phyloP scores from a whole-genome alignment of 192 early-diverging fungal species.

The Umbelopsis vinacea region DNA sequence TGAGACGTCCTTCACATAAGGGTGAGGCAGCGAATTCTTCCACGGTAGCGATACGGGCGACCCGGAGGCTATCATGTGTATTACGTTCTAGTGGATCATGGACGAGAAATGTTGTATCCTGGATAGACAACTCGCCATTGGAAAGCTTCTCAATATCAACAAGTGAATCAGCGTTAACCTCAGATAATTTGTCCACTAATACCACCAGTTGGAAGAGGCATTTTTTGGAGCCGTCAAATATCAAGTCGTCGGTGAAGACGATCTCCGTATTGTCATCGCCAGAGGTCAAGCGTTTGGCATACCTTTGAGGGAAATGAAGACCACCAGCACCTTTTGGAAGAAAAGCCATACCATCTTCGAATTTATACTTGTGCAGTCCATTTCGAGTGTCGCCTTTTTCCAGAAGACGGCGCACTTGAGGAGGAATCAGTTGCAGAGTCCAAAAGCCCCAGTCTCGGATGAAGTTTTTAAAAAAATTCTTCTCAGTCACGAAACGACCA shows the following conservation, averaged over 20 bases:
- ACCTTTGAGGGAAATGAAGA: background rate
- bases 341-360: conserved; percentile 9
- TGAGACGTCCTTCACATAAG: background rate
- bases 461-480: background rate
- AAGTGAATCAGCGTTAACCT: background rate
- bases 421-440: conserved; percentile 16
- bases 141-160: background rate
- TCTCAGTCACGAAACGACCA: conserved; percentile 11
- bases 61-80: background rate
- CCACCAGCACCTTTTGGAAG: conserved; percentile 18
- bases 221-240: conserved; percentile 5
- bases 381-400: background rate
- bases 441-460: conserved; percentile 7
- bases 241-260: conserved; percentile 5
- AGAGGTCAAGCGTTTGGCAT: background rate
- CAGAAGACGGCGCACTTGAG: background rate
- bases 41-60: conserved; percentile 1
- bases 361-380: background rate
- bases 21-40: conserved; percentile 21
- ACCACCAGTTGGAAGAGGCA: conserved; percentile 7
- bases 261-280: background rate
- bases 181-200: background rate
- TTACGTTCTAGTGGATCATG: background rate
- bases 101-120: background rate
- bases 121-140: background rate